Percentiles rank a stretch among this genome's conserved stretches.
These are phyloP conservation scores for Backusella macrospora DNA, from an alignment of 192 early-diverging fungal species.

Conservation along the genomic window DNA sequence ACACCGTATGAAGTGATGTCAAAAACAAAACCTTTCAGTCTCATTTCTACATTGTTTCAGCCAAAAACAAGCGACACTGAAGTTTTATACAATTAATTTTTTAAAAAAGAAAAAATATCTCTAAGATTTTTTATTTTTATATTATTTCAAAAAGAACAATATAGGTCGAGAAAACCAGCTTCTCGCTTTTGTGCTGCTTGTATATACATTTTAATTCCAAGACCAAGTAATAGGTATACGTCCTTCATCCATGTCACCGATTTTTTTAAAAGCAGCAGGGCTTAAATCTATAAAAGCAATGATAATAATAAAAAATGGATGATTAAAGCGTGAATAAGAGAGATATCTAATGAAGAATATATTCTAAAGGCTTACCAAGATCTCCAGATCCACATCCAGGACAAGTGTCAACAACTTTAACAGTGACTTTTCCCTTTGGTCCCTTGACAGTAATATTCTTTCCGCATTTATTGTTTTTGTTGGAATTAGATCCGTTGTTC, in stretches of 20 bases:
- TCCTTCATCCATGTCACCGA: conserved; percentile 32
- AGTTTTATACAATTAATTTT: too few relatives aligned
- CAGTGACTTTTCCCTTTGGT: conserved; percentile 38
- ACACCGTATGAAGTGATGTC: conserved; percentile 3
- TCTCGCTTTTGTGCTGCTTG: not conserved
- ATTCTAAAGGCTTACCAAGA: conserved; percentile 11
- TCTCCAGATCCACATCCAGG: conserved; percentile 11
- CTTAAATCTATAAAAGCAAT: conserved; percentile 40
- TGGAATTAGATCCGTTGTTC: conserved; percentile 33
- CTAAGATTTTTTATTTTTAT: not conserved
- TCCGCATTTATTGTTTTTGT: conserved; percentile 32
- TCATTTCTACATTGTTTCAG: not conserved
- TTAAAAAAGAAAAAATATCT: too few relatives aligned
- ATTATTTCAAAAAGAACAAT: not conserved
- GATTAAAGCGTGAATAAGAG: not conserved
- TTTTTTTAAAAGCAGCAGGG: conserved; percentile 47
- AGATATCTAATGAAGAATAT: not conserved
- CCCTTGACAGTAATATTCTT: conserved; percentile 36
- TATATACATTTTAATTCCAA: conserved; percentile 29
- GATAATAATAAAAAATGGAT: not conserved
- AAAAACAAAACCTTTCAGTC: not conserved
- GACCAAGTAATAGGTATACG: conserved; percentile 44
- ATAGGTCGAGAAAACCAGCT: not conserved
- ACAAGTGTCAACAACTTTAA: conserved; percentile 28
- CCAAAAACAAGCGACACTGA: not conserved